These are phyloP conservation scores for Heliamphora exappendiculata DNA, from an alignment of 148 eudicot genomes.

Conservation along the genomic window DNA sequence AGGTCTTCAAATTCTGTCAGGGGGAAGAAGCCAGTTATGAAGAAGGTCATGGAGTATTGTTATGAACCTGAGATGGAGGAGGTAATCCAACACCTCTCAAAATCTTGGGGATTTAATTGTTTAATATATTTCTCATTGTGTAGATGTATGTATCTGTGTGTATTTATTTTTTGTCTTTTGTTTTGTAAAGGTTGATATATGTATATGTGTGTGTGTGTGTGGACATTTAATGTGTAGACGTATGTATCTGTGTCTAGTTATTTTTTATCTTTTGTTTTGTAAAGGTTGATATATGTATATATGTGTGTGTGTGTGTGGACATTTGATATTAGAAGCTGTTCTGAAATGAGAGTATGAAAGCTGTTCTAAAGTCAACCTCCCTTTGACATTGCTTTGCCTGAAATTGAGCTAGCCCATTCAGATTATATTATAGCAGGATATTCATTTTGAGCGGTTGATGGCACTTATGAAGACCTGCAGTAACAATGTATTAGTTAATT, in stretches of 20 bases:
- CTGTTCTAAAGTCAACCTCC: too few species aligned
- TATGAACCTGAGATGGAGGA: slow-evolving; percentile 99
- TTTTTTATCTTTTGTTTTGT: not conserved
- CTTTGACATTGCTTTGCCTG: not conserved
- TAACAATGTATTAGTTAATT: not conserved
- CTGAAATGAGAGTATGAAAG: not conserved
- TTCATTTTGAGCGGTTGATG: not conserved
- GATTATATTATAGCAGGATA: not conserved
- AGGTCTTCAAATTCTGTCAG: slow-evolving; percentile 48
- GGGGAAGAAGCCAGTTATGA: slow-evolving; percentile 57
- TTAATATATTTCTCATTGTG: not conserved
- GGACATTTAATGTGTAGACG: too few species aligned
- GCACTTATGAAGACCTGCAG: not conserved
- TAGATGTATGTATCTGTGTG: not conserved
- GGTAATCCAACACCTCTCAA: slow-evolving; percentile 36
- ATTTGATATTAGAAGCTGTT: not conserved
- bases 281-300: too few species aligned
- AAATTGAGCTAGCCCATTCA: slow-evolving; percentile 2
- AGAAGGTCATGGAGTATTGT: slow-evolving; percentile 88
- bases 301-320: too few species aligned
- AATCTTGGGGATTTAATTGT: not conserved
- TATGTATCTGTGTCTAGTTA: not conserved
- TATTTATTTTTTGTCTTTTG: not conserved
- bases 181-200: not conserved
- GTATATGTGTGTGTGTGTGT: too few species aligned